Percentiles rank a stretch among this genome's conserved stretches.
Conservation (phyloP, 163 green algal genomes). For the Volvox carteri region DNA sequence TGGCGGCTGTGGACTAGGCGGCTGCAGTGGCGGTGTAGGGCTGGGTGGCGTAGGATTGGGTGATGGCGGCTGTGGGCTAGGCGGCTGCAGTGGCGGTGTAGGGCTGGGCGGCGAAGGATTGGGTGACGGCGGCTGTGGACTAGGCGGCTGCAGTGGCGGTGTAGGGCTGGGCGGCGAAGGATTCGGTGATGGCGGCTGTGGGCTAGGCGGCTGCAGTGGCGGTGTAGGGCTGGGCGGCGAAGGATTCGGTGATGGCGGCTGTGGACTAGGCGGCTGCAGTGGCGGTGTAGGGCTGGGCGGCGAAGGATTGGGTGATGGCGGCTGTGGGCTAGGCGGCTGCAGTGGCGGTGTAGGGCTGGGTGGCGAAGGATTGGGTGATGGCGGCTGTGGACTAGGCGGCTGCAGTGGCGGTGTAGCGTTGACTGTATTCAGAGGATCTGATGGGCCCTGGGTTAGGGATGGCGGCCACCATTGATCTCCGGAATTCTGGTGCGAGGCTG, state of each 20-base stretch:
- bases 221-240: not conserved
- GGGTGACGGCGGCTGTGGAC: not conserved
- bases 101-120: not conserved
- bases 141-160: not conserved
- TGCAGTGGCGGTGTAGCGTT: not conserved
- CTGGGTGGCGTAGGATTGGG: not conserved
- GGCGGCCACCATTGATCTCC: too few species aligned
- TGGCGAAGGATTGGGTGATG: not conserved
- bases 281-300: not conserved
- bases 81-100: not conserved
- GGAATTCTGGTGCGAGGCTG: too few species aligned
- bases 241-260: not conserved
- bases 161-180: not conserved
- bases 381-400: not conserved
- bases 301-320: not conserved
- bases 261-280: not conserved
- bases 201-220: not conserved
- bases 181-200: not conserved
- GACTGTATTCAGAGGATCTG: too few species aligned
- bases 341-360: not conserved
- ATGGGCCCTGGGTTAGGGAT: too few species aligned
- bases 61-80: not conserved
- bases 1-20: not conserved
- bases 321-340: not conserved
- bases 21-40: not conserved